phyloP scores from a whole-genome alignment of 2,329 filamentous ascomycete genomes.

The Didymella keratinophila region DNA sequence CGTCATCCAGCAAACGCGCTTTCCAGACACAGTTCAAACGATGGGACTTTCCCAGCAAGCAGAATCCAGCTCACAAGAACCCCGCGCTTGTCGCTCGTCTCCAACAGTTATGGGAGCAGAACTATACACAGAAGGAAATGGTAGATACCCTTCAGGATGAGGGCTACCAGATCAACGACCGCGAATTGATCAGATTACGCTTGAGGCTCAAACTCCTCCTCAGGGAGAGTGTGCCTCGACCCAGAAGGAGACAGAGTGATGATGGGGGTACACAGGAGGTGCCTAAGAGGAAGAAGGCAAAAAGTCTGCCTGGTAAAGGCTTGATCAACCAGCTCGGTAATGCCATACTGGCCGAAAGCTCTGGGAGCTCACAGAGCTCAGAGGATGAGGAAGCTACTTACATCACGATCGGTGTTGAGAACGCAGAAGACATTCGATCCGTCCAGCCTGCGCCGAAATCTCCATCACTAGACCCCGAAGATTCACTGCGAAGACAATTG shows the following conservation, averaged over 20 bases:
- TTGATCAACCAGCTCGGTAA: conserved; percentile 41
- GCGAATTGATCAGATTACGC: conserved; percentile 74
- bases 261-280: conserved; percentile 22
- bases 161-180: conserved; percentile 75
- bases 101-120: conserved; percentile 79
- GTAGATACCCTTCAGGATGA: conserved; percentile 72
- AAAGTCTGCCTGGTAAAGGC: conserved; percentile 25
- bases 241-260: conserved; percentile 56
- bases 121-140: conserved; percentile 77
- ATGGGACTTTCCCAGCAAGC: conserved; percentile 81
- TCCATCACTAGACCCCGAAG: conserved; percentile 31
- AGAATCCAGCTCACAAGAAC: conserved; percentile 76
- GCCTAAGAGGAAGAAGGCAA: conserved; percentile 25
- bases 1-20: conserved; percentile 69
- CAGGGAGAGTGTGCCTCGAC: conserved; percentile 60
- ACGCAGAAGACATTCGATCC: conserved; percentile 15
- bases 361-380: conserved; percentile 26
- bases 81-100: conserved; percentile 71
- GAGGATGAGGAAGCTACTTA: conserved; percentile 19
- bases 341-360: conserved; percentile 37
- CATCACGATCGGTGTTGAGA: conserved; percentile 4
- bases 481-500: conserved; percentile 38
- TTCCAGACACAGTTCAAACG: conserved; percentile 78
- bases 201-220: conserved; percentile 73
- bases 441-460: conserved; percentile 16